A percentile compares a stretch with the other conserved stretches of the same genome.
Conservation (phyloP, 345 rosid species). For the Populus simonii region DNA sequence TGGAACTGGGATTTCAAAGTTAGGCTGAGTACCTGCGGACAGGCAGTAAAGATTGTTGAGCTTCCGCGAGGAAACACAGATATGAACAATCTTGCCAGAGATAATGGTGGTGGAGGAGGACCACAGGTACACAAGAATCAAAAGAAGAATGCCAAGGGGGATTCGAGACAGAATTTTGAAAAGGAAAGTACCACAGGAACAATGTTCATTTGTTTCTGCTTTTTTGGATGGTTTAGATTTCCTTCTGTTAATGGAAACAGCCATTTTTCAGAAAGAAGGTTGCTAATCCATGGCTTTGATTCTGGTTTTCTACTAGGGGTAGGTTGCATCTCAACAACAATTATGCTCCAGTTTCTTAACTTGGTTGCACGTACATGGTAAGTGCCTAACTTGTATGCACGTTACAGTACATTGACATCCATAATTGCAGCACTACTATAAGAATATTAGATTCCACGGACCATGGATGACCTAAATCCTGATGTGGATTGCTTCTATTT, state of each 20-base stretch:
- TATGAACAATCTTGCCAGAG: slow-evolving; percentile 59
- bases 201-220: slow-evolving; percentile 20
- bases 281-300: slow-evolving; percentile 4
- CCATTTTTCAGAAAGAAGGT: slow-evolving; percentile 38
- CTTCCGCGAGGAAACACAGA: slow-evolving; percentile 74
- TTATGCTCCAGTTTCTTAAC: neutral
- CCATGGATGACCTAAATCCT: neutral
- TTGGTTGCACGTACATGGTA: slow-evolving; percentile 49
- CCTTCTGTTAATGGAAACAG: slow-evolving; percentile 47
- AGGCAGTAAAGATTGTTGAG: slow-evolving; percentile 76
- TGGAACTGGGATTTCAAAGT: slow-evolving; percentile 40
- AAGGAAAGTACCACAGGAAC: slow-evolving; percentile 25
- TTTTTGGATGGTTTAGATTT: slow-evolving; percentile 39
- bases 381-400: slow-evolving; percentile 36
- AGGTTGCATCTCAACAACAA: neutral
- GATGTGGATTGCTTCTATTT: neutral
- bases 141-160: slow-evolving; percentile 44
- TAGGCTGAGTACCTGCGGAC: slow-evolving; percentile 72
- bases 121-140: slow-evolving; percentile 57
- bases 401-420: slow-evolving; percentile 13
- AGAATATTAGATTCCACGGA: neutral
- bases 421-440: neutral
- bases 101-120: slow-evolving; percentile 70
- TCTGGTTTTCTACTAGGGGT: slow-evolving; percentile 34
- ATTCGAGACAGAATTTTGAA: slow-evolving; percentile 40